Base-by-base conservation (phyloP, 1,284 basidiomycete species). In the Trametes hirsuta region DNA sequence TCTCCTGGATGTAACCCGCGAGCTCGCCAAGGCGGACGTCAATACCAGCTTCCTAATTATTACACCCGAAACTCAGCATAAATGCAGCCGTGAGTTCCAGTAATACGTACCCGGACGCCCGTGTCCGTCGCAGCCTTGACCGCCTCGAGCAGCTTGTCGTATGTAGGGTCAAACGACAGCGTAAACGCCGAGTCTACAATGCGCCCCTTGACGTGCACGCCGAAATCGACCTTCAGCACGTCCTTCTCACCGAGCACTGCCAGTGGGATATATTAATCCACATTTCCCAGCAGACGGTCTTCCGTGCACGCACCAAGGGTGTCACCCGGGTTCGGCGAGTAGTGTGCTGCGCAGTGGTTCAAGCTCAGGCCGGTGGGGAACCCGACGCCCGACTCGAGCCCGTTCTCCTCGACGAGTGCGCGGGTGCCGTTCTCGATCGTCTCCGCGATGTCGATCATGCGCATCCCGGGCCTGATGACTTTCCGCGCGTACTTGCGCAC, bases 121-220 rank as follows among this genome's bases (percentile, higher is more conserved):
- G 94, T 91, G 67, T 98, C 86, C 2, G 97, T 99, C 2, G 97
- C 95, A 42, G 94, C 96, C 72, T 88, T 90, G 59, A 97, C 97
- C 21, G 96, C 96, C 68, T 92, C 90, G 14, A 99, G 73, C 12
- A 99, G 79, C 60, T 88, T 90, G 70, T 98, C 87, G 72, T 97
- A 98, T 9, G 90, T 94, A 36, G 88, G 93, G 63, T 97, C 94
- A 71, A 90, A 98, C 12, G 77, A 84, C 70, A 99, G 79, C 2
- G 97, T 99, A 76, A 99, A 98, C 1, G 97, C 97, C 39, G 95
- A 97, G 76, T 99, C 97, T 51, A 90, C 75, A 62, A 99, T 99
- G 47, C 94, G 84, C 15, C 97, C 97, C 69, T 92, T 91, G 47
- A 98, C 95, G 65, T 99, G 97, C 1, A 99, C 94, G 58, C 97